Evolutionary conservation across 169 alveolate species (phyloP), one percentile per base, ranked within the genome.

Genomic region (Eimeria acervulina): DNA sequence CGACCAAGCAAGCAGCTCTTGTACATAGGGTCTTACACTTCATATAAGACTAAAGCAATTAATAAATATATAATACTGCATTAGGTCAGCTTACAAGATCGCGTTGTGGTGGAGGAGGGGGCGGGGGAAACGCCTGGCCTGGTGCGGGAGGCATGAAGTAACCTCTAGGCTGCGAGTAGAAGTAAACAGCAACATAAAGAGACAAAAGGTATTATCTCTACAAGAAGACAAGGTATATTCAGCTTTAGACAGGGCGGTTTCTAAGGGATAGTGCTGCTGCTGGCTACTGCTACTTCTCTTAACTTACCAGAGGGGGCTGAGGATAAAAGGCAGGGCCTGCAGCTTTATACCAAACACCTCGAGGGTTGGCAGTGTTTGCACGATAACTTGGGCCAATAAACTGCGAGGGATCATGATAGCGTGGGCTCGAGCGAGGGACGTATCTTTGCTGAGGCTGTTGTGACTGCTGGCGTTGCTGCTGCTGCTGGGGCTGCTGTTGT

Each of bases 221-320:
- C 78, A 31, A 68, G 78, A 68, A 1, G 74, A 26, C 72, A 61
- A 61, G 36, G 3, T 12, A 61, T 26, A 63, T 6, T 0, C 68
- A 17, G 68, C 74, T 63, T 5, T n/a, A 5, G 68, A n/a, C 17
- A 15, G 26, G 28, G 68, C 68, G 8, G 8, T n/a, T 26, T 21
- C 6, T 7, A n/a, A n/a, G 40, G 36, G 74, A 63, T 17, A n/a
- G 36, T 63, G 33, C 33, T 63, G 6, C 26, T 26, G 15, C 15
- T 17, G 26, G n/a, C 13, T 12, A 26, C 38, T 26, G 36, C 5
- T 31, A 1, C 26, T 72, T 72, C 6, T n/a, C 17, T 31, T 21
- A 31, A 31, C 84, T 72, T 72, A 72, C 84, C 26, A 72, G 84
- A 15, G 51, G 84, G 84, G 44, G 52, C 51, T 72, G 84, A n/a